Evolutionary conservation across 1,284 basidiomycete species (phyloP).

Genomic region (Exobasidium cylindrosporum): DNA sequence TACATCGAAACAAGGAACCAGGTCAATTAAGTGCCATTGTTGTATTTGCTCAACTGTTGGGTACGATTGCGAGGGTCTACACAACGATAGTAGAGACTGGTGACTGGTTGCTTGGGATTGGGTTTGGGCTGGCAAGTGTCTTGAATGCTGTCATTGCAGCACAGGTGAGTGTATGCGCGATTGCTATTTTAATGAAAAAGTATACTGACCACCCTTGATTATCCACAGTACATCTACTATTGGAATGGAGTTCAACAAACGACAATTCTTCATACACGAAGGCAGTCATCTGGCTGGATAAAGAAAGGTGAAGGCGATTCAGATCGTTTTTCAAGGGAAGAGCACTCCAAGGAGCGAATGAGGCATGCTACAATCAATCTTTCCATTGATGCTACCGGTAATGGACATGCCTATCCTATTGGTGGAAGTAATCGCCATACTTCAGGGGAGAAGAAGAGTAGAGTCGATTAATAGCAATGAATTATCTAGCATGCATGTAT

Average conservation of each 20-base stretch:
- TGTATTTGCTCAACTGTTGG: conserved; percentile 51
- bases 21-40: conserved; percentile 53
- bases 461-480: neutral
- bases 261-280: too few species aligned
- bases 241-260: conserved; percentile 41
- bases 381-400: neutral
- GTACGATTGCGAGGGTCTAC: conserved; percentile 50
- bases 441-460: neutral
- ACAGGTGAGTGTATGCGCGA: conserved; percentile 27
- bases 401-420: neutral
- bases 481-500: too few species aligned
- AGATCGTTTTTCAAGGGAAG: neutral
- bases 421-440: neutral
- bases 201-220: too few species aligned
- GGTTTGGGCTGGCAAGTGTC: conserved; percentile 51
- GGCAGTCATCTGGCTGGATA: too few species aligned
- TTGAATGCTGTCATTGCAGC: conserved; percentile 52
- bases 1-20: conserved; percentile 43
- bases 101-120: conserved; percentile 50
- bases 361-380: neutral
- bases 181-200: too few species aligned
- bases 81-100: conserved; percentile 54
- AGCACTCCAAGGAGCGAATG: neutral
- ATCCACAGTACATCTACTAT: conserved; percentile 34
- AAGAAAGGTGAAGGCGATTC: too few species aligned